Evolutionary conservation across 148 eudicot genomes (phyloP), one percentile per base, ranked within the genome.

Genomic region (Arctostaphylos glauca): DNA sequence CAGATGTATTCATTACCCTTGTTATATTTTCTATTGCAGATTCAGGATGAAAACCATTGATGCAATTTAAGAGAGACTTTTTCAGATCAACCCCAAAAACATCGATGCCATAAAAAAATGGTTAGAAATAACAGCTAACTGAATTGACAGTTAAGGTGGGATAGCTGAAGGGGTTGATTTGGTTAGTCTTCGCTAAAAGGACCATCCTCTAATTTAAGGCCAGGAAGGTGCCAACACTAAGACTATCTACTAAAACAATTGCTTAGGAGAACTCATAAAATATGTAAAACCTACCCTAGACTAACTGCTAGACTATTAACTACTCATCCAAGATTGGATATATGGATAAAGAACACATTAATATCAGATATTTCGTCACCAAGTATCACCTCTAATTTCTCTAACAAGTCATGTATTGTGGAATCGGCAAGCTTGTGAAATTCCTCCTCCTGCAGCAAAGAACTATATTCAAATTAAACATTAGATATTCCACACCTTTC

Each of bases 391-490:
- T 96, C 98, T 7, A 96, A 84, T 88, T 92, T 96, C 89, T 96
- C 99, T 50, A 92, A 94, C 59, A 96, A 87, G 81, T 93, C 88
- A 79, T 94, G 90, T 83, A 96, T 94, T 71, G 99, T 96, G 68
- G 93, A 89, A 90, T 96, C 93, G 52, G 97, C 99, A 80, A 93
- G 87, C 64, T 84, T 87, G 74, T 96, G 93, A 86, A 88, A 96
- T 83, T 96, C 97, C 50, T 92, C 93, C 87, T 94, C 98, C 92
- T 84, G 94, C 83, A 96, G 84, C 81, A 96, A 53, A 85, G 91
- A 92, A 86, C 99, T 96, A 91, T 83, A 83, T 54, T 73, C 84
- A 84, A 81, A 89, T 87, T 87, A 91, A 83, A 78, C 70, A 89
- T 86, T 82, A 92, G 71, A 70, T 71, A 80, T 23, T 82, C 31